Percentiles rank a stretch among this genome's conserved stretches.
Conservation (phyloP, 2,329 filamentous ascomycete species). For the Nemania sp. region DNA sequence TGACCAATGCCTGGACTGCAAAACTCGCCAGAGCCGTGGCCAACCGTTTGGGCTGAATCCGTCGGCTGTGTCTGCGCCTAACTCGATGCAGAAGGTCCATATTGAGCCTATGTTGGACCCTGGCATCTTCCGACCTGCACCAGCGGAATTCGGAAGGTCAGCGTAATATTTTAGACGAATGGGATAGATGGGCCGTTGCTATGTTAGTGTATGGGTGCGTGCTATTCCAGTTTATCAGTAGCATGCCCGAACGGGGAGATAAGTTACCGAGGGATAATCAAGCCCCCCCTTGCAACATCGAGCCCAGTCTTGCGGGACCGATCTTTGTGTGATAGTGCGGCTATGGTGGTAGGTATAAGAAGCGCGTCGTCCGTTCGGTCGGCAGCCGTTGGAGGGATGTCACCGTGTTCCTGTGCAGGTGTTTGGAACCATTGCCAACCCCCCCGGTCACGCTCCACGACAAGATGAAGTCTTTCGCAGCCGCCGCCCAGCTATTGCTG, state of each 20-base stretch:
- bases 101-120: slow-evolving; percentile 12
- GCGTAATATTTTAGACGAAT: slow-evolving; percentile 14
- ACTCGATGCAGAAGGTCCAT: slow-evolving; percentile 24
- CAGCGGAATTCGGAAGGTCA: slow-evolving; percentile 26
- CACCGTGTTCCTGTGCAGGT: slow-evolving; percentile 19
- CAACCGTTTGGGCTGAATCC: slow-evolving; percentile 10
- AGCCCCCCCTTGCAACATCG: background rate
- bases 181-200: slow-evolving; percentile 7
- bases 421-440: slow-evolving; percentile 14
- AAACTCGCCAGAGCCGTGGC: background rate
- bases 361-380: slow-evolving; percentile 9
- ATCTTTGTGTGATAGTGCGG: slow-evolving; percentile 6
- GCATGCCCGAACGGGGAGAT: slow-evolving; percentile 12
- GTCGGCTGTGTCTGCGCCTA: slow-evolving; percentile 5
- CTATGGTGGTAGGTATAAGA: slow-evolving; percentile 8
- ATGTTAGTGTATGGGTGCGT: background rate
- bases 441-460: slow-evolving; percentile 2
- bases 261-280: slow-evolving; percentile 17
- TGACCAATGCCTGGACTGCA: no score
- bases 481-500: slow-evolving; percentile 37
- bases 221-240: background rate
- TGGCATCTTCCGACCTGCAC: slow-evolving; percentile 5
- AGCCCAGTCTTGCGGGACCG: slow-evolving; percentile 8
- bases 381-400: background rate
- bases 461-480: slow-evolving; percentile 37